Percentiles rank a stretch among this genome's conserved stretches.
These are phyloP conservation scores for Xanthoconium stramineum DNA, from an alignment of 768 basidiomycete species.

Conservation along the genomic window DNA sequence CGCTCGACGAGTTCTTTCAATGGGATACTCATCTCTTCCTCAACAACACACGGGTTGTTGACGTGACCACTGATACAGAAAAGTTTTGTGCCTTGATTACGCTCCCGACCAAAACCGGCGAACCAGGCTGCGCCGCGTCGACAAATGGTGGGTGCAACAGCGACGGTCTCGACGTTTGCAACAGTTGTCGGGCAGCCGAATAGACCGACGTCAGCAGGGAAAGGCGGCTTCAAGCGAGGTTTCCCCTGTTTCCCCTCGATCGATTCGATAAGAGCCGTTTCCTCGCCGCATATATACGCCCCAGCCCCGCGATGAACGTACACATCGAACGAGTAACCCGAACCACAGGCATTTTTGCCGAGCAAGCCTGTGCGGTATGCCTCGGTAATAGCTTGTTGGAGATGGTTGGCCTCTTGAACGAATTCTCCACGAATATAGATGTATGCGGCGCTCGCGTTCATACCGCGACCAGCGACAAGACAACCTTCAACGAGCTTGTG, in stretches of 20 bases:
- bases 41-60: slow-evolving; percentile 96
- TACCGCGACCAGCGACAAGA: slow-evolving; percentile 91
- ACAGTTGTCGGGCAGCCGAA: slow-evolving; percentile 98
- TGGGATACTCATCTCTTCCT: slow-evolving; percentile 99
- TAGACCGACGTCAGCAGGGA: slow-evolving; percentile 96
- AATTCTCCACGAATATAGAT: slow-evolving; percentile 99
- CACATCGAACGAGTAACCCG: slow-evolving; percentile 94
- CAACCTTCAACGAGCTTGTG: slow-evolving; percentile 99
- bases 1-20: slow-evolving; percentile 91
- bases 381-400: slow-evolving; percentile 93
- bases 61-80: slow-evolving; percentile 97
- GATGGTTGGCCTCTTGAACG: slow-evolving; percentile 89
- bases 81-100: slow-evolving; percentile 96
- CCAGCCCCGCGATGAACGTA: slow-evolving; percentile 98
- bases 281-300: slow-evolving; percentile 98
- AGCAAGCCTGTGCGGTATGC: slow-evolving; percentile 88
- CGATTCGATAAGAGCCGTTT: slow-evolving; percentile 96
- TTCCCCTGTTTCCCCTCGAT: slow-evolving; percentile 99
- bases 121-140: slow-evolving; percentile 90
- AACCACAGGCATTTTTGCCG: slow-evolving; percentile 88
- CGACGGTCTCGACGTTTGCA: slow-evolving; percentile 97
- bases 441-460: slow-evolving; percentile 99
- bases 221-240: slow-evolving; percentile 95
- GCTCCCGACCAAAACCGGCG: slow-evolving; percentile 83
- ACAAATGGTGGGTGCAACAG: slow-evolving; percentile 95